These are phyloP conservation scores for Incumbomyces delicatus DNA, from an alignment of 2,329 filamentous ascomycete genomes.

Conservation along the genomic window DNA sequence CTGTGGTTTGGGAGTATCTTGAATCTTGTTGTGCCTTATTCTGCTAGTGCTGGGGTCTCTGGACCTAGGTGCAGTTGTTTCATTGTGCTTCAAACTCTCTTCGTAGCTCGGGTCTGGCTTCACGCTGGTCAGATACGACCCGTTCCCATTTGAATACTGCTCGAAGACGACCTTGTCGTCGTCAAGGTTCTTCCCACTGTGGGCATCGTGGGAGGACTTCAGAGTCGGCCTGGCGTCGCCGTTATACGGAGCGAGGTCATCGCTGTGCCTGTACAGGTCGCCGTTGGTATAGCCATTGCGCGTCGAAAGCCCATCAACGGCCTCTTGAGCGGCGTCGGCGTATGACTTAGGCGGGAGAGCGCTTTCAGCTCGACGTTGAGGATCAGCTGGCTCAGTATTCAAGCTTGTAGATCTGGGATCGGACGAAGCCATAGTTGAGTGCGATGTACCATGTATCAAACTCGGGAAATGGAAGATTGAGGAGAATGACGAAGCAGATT, in stretches of 20 bases:
- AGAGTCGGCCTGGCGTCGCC: not conserved
- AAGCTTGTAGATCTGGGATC: slow-evolving; percentile 3
- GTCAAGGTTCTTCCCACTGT: slow-evolving; percentile 14
- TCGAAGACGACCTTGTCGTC: slow-evolving; percentile 31
- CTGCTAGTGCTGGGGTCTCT: not conserved
- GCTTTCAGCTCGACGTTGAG: slow-evolving; percentile 25
- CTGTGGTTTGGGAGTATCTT: slow-evolving; percentile 12
- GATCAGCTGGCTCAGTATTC: slow-evolving; percentile 24
- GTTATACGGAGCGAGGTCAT: slow-evolving; percentile 3
- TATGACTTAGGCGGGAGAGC: slow-evolving; percentile 32
- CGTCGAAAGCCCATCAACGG: not conserved
- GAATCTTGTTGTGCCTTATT: slow-evolving; percentile 25
- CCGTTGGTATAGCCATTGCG: slow-evolving; percentile 5
- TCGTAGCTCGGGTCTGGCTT: slow-evolving; percentile 32
- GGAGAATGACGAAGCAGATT: slow-evolving; percentile 6
- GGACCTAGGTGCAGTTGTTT: slow-evolving; percentile 19
- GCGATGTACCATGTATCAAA: no score
- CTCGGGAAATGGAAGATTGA: no score
- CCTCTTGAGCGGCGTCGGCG: slow-evolving; percentile 25
- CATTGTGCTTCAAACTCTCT: slow-evolving; percentile 25
- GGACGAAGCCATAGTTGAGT: no score
- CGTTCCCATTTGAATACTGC: slow-evolving; percentile 35
- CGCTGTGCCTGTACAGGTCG: not conserved
- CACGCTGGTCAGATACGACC: slow-evolving; percentile 37
- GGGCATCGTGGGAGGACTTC: not conserved